Evolutionary conservation across 2,329 filamentous ascomycete genomes (phyloP), one percentile per base, ranked within the genome.

Genomic region (Thielaviopsis euricoi): DNA sequence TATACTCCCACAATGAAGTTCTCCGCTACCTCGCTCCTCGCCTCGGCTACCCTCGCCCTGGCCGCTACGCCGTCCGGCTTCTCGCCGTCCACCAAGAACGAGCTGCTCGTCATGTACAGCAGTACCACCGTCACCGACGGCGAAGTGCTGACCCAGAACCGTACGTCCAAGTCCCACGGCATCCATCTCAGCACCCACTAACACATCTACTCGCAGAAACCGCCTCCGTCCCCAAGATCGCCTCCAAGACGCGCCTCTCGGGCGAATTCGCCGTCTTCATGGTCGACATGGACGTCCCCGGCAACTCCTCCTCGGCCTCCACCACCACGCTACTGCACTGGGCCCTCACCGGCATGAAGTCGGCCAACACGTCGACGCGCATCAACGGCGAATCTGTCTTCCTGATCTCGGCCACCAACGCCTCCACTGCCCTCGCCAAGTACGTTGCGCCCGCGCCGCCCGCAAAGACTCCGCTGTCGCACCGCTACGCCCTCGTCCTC

Each of bases 301-400:
- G 61, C 52, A 64, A 64, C 59, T 37, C 46, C 25, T 58, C 63
- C 33, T 6, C 72, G 55, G 62, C 63, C 25, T 60, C 73, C 26
- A 65, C 76, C 0, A 69, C 73, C 5, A 75, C 76, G 1, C 67
- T 76, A 33, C 63, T 76, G 56, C 76, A 78, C 66, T 76, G 73
- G 68, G 64, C 75, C 53, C 73, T 76, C 60, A 69, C 71, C 0
- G 70, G 70, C 43, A 62, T 74, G 56, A 62, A 63, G n/a, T 61
- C 61, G 43, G 60, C 61, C 48, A 33, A 29, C n/a, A 55, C 55
- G 54, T 52, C 61, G 21, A 58, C 56, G 26, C 52, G 43, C 17
- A 60, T 69, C 53, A 67, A 67, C 65, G 64, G 65, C 52, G 64
- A 64, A 26, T 52, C 56, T 6, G 55, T 37, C 29, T 71, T 68